Base-by-base conservation (phyloP, 2,329 filamentous ascomycete genomes). In the Trichoderma atrobrunneum region DNA sequence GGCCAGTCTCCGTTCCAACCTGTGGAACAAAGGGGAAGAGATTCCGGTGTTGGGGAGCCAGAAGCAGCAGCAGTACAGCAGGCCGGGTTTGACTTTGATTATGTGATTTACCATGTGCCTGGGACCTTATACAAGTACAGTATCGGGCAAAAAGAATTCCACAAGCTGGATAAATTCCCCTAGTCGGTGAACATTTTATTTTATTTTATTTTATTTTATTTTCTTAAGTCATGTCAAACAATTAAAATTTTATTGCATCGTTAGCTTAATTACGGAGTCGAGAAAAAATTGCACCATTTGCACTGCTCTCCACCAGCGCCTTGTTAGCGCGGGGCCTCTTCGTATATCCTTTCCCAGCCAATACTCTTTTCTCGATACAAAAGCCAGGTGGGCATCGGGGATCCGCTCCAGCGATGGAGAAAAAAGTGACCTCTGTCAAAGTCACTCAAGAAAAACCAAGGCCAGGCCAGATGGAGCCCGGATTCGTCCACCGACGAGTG, bases 401-500 rank as follows among this genome's bases (percentile, higher is more conserved):
- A 68, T 68, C 56, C 65, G 65, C 65, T 24, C 36, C 30, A 32
- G 14, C 32, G 26, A 60, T n/a, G 30, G 48, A 43, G 43, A 48
- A 32, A 39, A 54, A 24, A 54, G 48, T 54, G 57, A 32, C 26
- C 12, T 60, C n/a, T 34, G 30, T 11, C 56, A 69, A 36, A 24
- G 32, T 34, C 32, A 66, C 48, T 48, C 56, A 59, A 21, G 18
- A 21, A 32, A 7, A 39, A 39, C 61, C 39, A 28, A 51, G 18
- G 62, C 21, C 5, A 11, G 7, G 62, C n/a, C 39, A 16, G 10
- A 43, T 26, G 16, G 30, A 5, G 57, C 21, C 66, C 57, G 39
- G n/a, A 69, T 69, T 61, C n/a, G 66, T 62, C 57, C 34, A 69
- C 66, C 57, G 66, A 69, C 56, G 21, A 36, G 66, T 69, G 66